Evolutionary conservation across 2,329 filamentous ascomycete species (phyloP).

Genomic region (Aspergillus aculeatinus): DNA sequence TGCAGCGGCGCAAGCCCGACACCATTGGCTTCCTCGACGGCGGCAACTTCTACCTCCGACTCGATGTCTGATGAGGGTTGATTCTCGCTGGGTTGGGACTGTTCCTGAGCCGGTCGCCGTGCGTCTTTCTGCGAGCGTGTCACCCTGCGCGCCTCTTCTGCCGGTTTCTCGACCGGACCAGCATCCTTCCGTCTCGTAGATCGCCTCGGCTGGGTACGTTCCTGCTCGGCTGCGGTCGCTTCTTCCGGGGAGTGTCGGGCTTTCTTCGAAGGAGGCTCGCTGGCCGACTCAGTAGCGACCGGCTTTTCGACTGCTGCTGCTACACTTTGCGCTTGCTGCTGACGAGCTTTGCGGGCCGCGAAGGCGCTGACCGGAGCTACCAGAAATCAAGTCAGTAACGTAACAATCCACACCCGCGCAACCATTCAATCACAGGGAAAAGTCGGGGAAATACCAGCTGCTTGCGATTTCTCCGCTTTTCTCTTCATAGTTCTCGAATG

Average conservation of each 20-base stretch:
- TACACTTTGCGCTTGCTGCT: conserved; percentile 31
- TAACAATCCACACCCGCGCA: background rate
- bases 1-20: conserved; percentile 25
- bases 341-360: conserved; percentile 44
- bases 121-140: conserved; percentile 8
- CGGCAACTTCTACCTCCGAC: conserved; percentile 16
- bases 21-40: conserved; percentile 22
- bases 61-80: conserved; percentile 20
- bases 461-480: conserved; percentile 40
- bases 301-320: conserved; percentile 19
- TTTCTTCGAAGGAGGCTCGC: conserved; percentile 38
- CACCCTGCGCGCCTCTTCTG: conserved; percentile 11
- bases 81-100: background rate
- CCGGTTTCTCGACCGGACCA: conserved; percentile 11
- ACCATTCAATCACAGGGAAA: background rate
- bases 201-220: conserved; percentile 18
- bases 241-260: conserved; percentile 30
- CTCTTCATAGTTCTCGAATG: conserved; percentile 31
- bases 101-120: background rate
- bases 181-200: conserved; percentile 23
- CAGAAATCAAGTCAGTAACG: conserved; percentile 14
- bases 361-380: conserved; percentile 43
- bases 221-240: conserved; percentile 15
- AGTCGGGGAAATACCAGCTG: conserved; percentile 26
- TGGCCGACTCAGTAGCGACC: conserved; percentile 17